Conservation (phyloP, 495 filamentous ascomycete species). For the Penicillium silybi region DNA sequence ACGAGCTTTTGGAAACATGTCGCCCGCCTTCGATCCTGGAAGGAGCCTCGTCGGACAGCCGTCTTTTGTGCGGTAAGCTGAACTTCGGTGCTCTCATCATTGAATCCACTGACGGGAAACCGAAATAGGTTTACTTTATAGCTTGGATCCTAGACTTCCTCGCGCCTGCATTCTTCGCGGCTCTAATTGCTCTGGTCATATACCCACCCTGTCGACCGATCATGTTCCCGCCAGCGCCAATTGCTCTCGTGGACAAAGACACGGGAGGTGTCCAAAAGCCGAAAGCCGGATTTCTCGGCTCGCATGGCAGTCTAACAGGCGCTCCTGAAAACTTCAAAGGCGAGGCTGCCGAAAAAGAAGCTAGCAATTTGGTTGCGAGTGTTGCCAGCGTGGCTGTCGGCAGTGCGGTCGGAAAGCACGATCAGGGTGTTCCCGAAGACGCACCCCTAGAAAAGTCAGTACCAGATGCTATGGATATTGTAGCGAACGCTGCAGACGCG, state of each 20-base stretch:
- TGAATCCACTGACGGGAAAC: neutral
- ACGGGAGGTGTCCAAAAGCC: conserved; percentile 72
- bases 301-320: conserved; percentile 72
- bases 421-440: conserved; percentile 45
- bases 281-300: conserved; percentile 68
- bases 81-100: conserved; percentile 28
- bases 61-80: conserved; percentile 56
- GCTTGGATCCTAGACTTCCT: conserved; percentile 74
- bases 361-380: conserved; percentile 71
- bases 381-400: conserved; percentile 71
- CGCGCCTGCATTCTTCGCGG: conserved; percentile 51
- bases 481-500: conserved; percentile 49
- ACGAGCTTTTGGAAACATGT: conserved; percentile 68
- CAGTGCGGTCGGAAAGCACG: conserved; percentile 69
- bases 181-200: conserved; percentile 62
- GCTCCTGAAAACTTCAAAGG: conserved; percentile 81
- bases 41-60: conserved; percentile 65
- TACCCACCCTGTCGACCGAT: conserved; percentile 58
- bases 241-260: conserved; percentile 64
- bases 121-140: conserved; percentile 56
- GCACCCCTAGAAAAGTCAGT: conserved; percentile 44
- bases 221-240: conserved; percentile 74
- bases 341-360: conserved; percentile 82
- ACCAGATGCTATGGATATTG: conserved; percentile 62
- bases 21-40: conserved; percentile 74